These are phyloP conservation scores for Salix caprea DNA, from an alignment of 345 rosid species.

Conservation along the genomic window DNA sequence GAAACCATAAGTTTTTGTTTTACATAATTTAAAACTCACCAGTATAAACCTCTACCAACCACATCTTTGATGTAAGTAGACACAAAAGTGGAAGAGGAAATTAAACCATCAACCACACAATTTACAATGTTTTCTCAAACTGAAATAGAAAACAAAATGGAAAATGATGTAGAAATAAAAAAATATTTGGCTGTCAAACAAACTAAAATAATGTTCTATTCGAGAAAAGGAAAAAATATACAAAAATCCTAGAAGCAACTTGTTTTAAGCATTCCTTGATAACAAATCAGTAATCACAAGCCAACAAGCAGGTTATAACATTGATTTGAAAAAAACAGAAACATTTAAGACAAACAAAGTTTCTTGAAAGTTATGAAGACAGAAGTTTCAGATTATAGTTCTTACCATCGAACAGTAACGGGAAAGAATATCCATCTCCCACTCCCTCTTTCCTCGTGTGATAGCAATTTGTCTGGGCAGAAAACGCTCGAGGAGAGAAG, in stretches of 20 bases:
- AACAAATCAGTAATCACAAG: background rate
- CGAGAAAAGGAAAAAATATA: background rate
- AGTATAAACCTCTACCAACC: background rate
- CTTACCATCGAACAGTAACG: constrained; percentile 83
- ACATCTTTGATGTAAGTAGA: background rate
- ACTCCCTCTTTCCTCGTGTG: constrained; percentile 88
- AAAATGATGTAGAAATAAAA: background rate
- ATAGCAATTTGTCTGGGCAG: constrained; percentile 94
- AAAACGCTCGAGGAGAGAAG: constrained; percentile 79
- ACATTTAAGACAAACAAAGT: background rate
- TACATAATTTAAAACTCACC: background rate
- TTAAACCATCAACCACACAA: background rate
- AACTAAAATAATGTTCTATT: background rate
- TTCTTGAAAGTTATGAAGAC: background rate
- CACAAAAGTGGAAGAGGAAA: background rate
- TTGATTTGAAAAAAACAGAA: background rate
- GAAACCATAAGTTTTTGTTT: background rate
- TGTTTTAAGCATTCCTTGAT: background rate
- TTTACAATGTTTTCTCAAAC: background rate
- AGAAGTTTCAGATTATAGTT: constrained; percentile 8
- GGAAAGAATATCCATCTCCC: constrained; percentile 92
- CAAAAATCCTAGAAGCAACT: background rate
- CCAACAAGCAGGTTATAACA: background rate
- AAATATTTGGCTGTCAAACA: background rate
- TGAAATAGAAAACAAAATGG: background rate